Conservation (phyloP, 2,329 filamentous ascomycete genomes). For the Myriosclerotinia curreyana region DNA sequence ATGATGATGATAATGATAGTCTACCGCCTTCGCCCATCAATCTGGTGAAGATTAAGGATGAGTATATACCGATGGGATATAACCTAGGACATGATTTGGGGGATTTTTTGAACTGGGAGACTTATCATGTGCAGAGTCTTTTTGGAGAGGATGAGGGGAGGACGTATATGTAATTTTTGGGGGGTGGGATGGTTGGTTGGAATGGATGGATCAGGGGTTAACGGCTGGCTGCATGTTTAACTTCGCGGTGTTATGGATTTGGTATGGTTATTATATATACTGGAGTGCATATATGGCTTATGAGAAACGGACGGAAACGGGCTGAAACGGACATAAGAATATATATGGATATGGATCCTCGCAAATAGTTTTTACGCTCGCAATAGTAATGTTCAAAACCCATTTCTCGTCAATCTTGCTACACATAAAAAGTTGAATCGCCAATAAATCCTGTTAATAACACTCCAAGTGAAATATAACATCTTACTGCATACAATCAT, state of each 20-base stretch:
- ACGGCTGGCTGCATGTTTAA: too few relatives aligned
- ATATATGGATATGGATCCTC: too few relatives aligned
- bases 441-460: too few relatives aligned
- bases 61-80: slow-evolving; percentile 56
- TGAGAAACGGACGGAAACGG: neutral
- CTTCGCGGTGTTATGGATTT: neutral
- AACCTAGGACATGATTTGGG: slow-evolving; percentile 58
- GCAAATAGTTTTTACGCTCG: too few relatives aligned
- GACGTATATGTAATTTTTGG: slow-evolving; percentile 2
- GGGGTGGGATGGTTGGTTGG: neutral
- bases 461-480: too few relatives aligned
- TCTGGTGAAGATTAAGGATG: slow-evolving; percentile 28
- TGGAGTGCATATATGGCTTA: neutral
- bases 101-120: slow-evolving; percentile 57
- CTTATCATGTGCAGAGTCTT: slow-evolving; percentile 28
- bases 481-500: too few relatives aligned
- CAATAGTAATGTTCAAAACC: too few relatives aligned
- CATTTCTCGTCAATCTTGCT: too few relatives aligned
- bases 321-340: neutral
- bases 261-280: neutral
- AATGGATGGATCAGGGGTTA: too few relatives aligned
- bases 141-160: slow-evolving; percentile 19
- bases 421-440: too few relatives aligned
- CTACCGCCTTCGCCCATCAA: slow-evolving; percentile 34
- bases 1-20: slow-evolving; percentile 12